A percentile compares a stretch with the other conserved stretches of the same genome.
phyloP scores from a whole-genome alignment of 768 basidiomycete genomes.

The Boletellus emodensis region DNA sequence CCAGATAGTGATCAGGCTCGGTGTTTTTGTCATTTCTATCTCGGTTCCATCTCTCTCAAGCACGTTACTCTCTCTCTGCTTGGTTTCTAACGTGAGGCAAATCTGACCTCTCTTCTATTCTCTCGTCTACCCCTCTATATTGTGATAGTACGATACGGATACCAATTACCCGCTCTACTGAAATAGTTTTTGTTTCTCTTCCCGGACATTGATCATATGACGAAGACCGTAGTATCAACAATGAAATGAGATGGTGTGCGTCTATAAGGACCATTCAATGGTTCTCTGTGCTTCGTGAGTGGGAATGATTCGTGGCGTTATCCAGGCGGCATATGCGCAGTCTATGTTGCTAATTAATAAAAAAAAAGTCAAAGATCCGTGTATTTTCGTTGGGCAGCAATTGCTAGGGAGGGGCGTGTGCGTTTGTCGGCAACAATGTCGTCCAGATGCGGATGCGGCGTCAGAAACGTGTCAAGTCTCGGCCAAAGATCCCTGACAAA shows the following conservation, averaged over 20 bases:
- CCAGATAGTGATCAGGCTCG: too few relatives aligned
- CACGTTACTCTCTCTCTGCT: neutral
- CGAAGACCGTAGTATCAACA: conserved; percentile 4
- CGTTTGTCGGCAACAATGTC: too few relatives aligned
- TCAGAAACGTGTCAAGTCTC: conserved; percentile 67
- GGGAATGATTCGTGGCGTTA: neutral
- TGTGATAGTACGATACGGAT: conserved; percentile 18
- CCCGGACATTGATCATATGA: conserved; percentile 14
- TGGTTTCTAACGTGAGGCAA: conserved; percentile 9
- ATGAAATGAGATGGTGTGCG: neutral
- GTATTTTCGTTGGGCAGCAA: too few relatives aligned
- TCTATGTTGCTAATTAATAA: too few relatives aligned
- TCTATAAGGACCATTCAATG: neutral
- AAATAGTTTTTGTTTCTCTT: neutral
- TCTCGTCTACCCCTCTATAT: neutral
- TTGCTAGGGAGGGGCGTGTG: too few relatives aligned
- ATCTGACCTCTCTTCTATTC: conserved; percentile 1
- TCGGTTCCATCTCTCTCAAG: conserved; percentile 1
- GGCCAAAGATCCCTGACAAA: conserved; percentile 64
- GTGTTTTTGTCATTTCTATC: neutral
- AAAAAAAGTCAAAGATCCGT: neutral
- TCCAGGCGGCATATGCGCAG: neutral
- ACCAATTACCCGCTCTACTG: conserved; percentile 18
- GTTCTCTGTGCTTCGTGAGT: conserved; percentile 9
- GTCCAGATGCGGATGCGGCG: neutral